Conservation (phyloP, 2,329 filamentous ascomycete genomes). For the Coleophoma cylindrospora region DNA sequence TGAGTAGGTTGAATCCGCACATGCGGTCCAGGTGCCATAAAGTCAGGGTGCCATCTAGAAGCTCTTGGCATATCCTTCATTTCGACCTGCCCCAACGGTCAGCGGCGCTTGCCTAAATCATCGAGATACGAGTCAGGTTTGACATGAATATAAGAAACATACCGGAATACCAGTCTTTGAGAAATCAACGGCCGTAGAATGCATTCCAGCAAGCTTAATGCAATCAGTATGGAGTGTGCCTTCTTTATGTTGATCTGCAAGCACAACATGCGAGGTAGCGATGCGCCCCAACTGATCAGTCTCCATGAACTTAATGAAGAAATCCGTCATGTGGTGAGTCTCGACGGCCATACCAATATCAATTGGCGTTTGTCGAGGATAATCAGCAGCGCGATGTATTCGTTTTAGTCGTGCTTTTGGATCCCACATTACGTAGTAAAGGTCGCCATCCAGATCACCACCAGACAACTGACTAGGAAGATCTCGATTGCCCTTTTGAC, state of each 20-base stretch:
- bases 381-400: slow-evolving; percentile 60
- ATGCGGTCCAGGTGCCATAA: slow-evolving; percentile 45
- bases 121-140: background rate
- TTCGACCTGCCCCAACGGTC: slow-evolving; percentile 13
- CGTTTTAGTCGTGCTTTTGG: slow-evolving; percentile 36
- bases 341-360: slow-evolving; percentile 49
- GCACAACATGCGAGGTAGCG: slow-evolving; percentile 56
- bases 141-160: slow-evolving; percentile 4
- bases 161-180: slow-evolving; percentile 68
- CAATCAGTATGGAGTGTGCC: slow-evolving; percentile 53
- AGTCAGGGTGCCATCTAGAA: slow-evolving; percentile 38
- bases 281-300: slow-evolving; percentile 63
- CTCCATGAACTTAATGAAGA: slow-evolving; percentile 76
- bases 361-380: slow-evolving; percentile 50
- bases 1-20: slow-evolving; percentile 32
- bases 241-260: slow-evolving; percentile 49
- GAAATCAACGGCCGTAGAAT: slow-evolving; percentile 70
- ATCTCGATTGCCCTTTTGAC: slow-evolving; percentile 64
- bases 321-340: slow-evolving; percentile 65
- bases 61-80: slow-evolving; percentile 18
- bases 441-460: slow-evolving; percentile 79
- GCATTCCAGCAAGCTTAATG: slow-evolving; percentile 51
- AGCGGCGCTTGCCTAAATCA: background rate
- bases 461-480: slow-evolving; percentile 75
- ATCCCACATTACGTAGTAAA: slow-evolving; percentile 79